phyloP scores from a whole-genome alignment of 305 asterid genomes.

The Fraxinus xanthoxyloides region DNA sequence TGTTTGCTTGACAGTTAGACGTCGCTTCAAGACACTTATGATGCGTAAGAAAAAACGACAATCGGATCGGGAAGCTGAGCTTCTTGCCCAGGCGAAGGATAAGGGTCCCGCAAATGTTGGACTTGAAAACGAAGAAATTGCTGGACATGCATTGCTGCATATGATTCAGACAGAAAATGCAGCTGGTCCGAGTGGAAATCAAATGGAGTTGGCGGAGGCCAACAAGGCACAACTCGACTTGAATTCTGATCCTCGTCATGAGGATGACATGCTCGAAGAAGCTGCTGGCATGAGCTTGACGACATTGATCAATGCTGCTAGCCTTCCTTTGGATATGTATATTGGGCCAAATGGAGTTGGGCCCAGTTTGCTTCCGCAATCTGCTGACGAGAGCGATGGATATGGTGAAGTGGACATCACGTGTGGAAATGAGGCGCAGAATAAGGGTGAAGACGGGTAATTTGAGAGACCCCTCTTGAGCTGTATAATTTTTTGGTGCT shows the following conservation, averaged over 20 bases:
- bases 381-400: slow-evolving; percentile 22
- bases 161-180: slow-evolving; percentile 35
- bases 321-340: slow-evolving; percentile 42
- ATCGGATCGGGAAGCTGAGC: slow-evolving; percentile 69
- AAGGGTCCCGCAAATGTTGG: slow-evolving; percentile 23
- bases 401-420: slow-evolving; percentile 27
- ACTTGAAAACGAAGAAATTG: slow-evolving; percentile 41
- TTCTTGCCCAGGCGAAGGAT: slow-evolving; percentile 43
- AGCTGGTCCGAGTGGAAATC: slow-evolving; percentile 24
- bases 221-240: slow-evolving; percentile 64
- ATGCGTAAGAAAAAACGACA: slow-evolving; percentile 77
- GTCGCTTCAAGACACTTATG: slow-evolving; percentile 92
- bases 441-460: slow-evolving; percentile 23
- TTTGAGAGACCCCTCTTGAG: not conserved
- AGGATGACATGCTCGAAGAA: slow-evolving; percentile 59
- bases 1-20: slow-evolving; percentile 75
- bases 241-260: slow-evolving; percentile 73
- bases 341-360: slow-evolving; percentile 31
- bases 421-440: slow-evolving; percentile 23
- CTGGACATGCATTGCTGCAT: slow-evolving; percentile 40
- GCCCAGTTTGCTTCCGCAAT: slow-evolving; percentile 22
- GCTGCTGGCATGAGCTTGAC: slow-evolving; percentile 55
- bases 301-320: slow-evolving; percentile 43
- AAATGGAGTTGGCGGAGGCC: slow-evolving; percentile 34
- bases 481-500: not conserved